These are phyloP conservation scores for Heritiera littoralis DNA, from an alignment of 345 rosid species.

Conservation along the genomic window DNA sequence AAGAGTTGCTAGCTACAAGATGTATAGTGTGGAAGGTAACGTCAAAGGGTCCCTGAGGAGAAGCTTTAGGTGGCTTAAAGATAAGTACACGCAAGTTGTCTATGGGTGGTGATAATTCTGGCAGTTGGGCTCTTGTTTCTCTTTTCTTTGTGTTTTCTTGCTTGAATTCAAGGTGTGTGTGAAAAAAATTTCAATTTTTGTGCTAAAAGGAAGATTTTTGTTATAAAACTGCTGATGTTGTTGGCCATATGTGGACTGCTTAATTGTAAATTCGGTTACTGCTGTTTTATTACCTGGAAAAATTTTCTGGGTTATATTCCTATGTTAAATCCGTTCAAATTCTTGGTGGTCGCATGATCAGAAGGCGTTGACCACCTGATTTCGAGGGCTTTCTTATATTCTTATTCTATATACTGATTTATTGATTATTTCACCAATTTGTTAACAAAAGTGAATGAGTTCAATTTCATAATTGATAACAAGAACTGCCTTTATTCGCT, in stretches of 20 bases:
- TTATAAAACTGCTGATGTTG: constrained; percentile 21
- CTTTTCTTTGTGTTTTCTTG: neutral
- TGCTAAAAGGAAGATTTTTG: neutral
- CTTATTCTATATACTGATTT: neutral
- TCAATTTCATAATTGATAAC: neutral
- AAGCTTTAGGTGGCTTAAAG: constrained; percentile 90
- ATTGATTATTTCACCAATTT: neutral
- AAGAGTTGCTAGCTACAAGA: constrained; percentile 91
- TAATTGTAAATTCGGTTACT: constrained; percentile 19
- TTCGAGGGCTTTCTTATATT: neutral
- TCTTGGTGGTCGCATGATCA: neutral
- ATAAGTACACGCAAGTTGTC: constrained; percentile 63
- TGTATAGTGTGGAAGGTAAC: constrained; percentile 80
- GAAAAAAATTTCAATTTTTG: constrained; percentile 7
- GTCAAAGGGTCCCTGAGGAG: constrained; percentile 85
- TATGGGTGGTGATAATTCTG: constrained; percentile 78
- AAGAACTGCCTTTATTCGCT: neutral
- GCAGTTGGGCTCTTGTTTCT: neutral
- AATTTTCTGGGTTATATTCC: neutral
- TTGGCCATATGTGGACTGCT: constrained; percentile 12
- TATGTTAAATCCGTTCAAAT: neutral
- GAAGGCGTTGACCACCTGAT: neutral
- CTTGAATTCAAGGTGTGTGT: constrained; percentile 18
- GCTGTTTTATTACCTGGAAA: constrained; percentile 12
- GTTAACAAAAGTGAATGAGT: neutral